Evolutionary conservation across 257 asterid genomes (phyloP).

Genomic region (Striga asiatica): DNA sequence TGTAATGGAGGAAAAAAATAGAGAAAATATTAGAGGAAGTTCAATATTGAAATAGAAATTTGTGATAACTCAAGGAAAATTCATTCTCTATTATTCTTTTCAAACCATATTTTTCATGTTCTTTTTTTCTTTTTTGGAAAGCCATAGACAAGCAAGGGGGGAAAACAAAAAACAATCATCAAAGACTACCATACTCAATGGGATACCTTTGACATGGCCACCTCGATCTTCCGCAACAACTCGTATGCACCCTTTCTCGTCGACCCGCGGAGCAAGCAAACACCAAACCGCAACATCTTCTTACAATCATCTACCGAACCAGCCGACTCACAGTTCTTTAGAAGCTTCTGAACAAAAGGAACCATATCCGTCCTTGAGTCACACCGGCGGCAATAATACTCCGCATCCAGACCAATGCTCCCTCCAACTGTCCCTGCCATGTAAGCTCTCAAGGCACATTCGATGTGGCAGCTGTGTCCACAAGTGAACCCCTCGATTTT

Average conservation of each 20-base stretch:
- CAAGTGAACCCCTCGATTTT: slow-evolving; percentile 34
- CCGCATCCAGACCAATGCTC: slow-evolving; percentile 67
- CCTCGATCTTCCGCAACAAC: slow-evolving; percentile 39
- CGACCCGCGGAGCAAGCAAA: slow-evolving; percentile 43
- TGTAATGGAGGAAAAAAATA: no score
- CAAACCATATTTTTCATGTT: no score
- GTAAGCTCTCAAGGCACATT: slow-evolving; percentile 70
- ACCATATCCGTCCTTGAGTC: slow-evolving; percentile 68
- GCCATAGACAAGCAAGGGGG: not conserved
- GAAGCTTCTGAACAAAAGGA: slow-evolving; percentile 42
- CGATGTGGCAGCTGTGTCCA: slow-evolving; percentile 72
- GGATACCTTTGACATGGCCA: slow-evolving; percentile 59
- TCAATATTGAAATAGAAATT: no score
- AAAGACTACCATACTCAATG: slow-evolving; percentile 24
- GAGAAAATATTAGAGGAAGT: no score
- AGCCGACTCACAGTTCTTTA: slow-evolving; percentile 36
- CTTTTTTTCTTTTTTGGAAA: no score
- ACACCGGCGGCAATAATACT: slow-evolving; percentile 79
- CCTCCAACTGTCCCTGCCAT: slow-evolving; percentile 87
- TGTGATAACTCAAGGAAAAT: no score
- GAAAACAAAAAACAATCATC: slow-evolving; percentile 12
- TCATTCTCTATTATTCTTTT: no score
- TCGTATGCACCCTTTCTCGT: slow-evolving; percentile 35
- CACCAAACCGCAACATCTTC: slow-evolving; percentile 42
- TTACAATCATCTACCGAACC: slow-evolving; percentile 35